phyloP scores from a whole-genome alignment of 2,329 filamentous ascomycete genomes.

The Boeremia exigua region DNA sequence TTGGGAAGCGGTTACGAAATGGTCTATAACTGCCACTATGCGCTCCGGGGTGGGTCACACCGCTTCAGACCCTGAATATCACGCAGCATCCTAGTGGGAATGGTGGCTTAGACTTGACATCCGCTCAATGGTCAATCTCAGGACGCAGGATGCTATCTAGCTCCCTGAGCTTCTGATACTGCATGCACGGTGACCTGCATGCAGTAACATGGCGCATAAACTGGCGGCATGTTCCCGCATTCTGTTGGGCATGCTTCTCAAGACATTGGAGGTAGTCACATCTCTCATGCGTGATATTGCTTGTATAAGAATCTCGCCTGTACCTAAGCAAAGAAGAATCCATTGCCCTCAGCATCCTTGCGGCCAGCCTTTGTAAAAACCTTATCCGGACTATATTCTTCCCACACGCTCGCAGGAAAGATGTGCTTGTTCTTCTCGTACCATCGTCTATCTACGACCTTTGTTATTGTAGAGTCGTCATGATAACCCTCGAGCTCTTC shows the following conservation, averaged over 20 bases:
- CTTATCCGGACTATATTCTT: constrained; percentile 88
- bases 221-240: too few species aligned
- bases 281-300: background rate
- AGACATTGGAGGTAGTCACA: background rate
- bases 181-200: background rate
- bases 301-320: background rate
- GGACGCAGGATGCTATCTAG: background rate
- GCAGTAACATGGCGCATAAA: too few species aligned
- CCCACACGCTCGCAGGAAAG: constrained; percentile 94
- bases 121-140: background rate
- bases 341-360: constrained; percentile 86
- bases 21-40: background rate
- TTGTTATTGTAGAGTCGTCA: constrained; percentile 82
- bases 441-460: constrained; percentile 95
- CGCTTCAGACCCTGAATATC: constrained; percentile 30
- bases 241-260: background rate
- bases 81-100: constrained; percentile 20
- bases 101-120: constrained; percentile 19
- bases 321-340: constrained; percentile 71
- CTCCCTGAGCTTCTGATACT: background rate
- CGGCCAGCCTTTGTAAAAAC: constrained; percentile 80
- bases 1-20: background rate
- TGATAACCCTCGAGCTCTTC: constrained; percentile 70
- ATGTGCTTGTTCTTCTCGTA: constrained; percentile 99
- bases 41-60: constrained; percentile 27